These are phyloP conservation scores for Capsaspora owczarzaki DNA, from an alignment of 78 protist species.

Conservation along the genomic window DNA sequence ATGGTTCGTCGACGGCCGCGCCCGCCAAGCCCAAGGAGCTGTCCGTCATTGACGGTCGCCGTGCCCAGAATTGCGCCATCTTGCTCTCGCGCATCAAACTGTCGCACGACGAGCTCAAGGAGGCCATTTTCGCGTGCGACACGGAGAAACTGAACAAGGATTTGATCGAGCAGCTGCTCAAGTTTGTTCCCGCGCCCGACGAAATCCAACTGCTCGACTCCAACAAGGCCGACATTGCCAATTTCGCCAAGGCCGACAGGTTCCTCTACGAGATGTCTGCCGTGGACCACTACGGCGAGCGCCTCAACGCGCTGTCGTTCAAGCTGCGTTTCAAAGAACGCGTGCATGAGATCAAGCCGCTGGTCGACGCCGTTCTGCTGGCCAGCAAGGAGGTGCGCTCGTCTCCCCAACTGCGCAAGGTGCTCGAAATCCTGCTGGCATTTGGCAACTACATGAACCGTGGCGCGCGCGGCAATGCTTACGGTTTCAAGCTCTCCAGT, in stretches of 20 bases:
- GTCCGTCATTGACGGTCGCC: not conserved
- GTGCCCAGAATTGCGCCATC: not conserved
- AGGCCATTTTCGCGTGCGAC: not conserved
- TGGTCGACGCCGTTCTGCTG: not conserved
- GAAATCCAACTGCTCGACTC: not conserved
- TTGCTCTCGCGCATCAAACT: not conserved
- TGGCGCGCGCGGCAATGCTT: conserved; percentile 6
- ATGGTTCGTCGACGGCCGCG: not conserved
- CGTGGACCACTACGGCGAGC: not conserved
- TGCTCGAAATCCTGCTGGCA: not conserved
- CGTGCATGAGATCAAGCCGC: not conserved
- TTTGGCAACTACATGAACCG: conserved; percentile 9
- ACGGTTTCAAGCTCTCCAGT: not conserved
- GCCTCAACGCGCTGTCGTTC: not conserved
- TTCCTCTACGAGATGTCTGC: not conserved
- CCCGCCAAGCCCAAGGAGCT: not conserved
- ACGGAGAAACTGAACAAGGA: not conserved
- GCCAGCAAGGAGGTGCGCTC: conserved; percentile 3
- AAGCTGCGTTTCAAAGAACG: not conserved
- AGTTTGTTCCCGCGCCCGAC: not conserved
- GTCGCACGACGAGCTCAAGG: not conserved
- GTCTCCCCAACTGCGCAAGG: not conserved
- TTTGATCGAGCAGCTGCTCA: not conserved
- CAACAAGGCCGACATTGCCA: not conserved
- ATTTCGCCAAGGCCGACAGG: conserved; percentile 4